Evolutionary conservation across 192 early-diverging fungal species (phyloP).

Genomic region (Coemansia sp.): DNA sequence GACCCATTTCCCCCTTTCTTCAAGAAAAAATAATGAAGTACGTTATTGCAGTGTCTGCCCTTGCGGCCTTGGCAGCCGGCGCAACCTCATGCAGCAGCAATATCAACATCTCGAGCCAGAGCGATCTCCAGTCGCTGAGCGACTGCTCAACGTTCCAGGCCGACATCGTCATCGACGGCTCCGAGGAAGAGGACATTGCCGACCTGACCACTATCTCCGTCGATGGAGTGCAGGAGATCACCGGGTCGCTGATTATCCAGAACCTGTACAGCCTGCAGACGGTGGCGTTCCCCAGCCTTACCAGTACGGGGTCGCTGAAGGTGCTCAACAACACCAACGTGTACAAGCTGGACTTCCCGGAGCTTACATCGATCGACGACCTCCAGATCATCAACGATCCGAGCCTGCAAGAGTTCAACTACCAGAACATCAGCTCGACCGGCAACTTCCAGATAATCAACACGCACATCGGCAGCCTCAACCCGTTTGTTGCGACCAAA

Average conservation of each 20-base stretch:
- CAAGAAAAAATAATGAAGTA: slow-evolving; percentile 34
- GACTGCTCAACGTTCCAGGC: slow-evolving; percentile 44
- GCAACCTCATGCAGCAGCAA: slow-evolving; percentile 48
- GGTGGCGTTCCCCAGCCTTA: slow-evolving; percentile 47
- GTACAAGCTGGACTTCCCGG: slow-evolving; percentile 42
- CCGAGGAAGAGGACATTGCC: slow-evolving; percentile 10
- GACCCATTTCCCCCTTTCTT: neutral
- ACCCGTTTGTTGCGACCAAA: slow-evolving; percentile 38
- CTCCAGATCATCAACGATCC: slow-evolving; percentile 59
- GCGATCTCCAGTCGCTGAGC: slow-evolving; percentile 43
- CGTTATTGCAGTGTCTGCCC: slow-evolving; percentile 34
- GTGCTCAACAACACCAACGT: slow-evolving; percentile 61
- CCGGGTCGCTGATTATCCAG: slow-evolving; percentile 52
- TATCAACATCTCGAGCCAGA: slow-evolving; percentile 39
- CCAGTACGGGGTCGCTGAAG: slow-evolving; percentile 43
- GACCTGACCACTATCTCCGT: slow-evolving; percentile 28
- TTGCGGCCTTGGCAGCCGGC: slow-evolving; percentile 41
- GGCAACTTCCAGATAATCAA: slow-evolving; percentile 56
- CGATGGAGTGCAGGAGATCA: slow-evolving; percentile 42
- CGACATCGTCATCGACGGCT: slow-evolving; percentile 43
- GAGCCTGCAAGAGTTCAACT: slow-evolving; percentile 46
- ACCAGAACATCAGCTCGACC: slow-evolving; percentile 50
- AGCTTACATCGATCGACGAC: slow-evolving; percentile 40
- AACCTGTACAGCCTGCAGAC: slow-evolving; percentile 58
- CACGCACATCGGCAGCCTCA: slow-evolving; percentile 48